phyloP scores from a whole-genome alignment of 1,284 basidiomycete species.

The Coniferiporia sulphurascens region DNA sequence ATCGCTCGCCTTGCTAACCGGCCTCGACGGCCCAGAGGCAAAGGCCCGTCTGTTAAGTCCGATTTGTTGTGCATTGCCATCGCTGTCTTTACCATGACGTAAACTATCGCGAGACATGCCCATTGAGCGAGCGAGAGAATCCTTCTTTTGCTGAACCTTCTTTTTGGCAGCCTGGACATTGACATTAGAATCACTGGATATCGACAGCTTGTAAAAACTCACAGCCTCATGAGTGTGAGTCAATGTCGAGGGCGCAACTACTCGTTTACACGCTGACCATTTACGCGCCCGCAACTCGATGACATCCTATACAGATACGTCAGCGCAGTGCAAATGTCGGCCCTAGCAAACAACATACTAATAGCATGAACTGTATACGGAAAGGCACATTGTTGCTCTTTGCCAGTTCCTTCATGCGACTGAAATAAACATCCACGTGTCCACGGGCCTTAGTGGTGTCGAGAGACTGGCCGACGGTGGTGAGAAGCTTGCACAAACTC shows the following conservation, averaged over 20 bases:
- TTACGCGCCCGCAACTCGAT: slow-evolving; percentile 82
- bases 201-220: slow-evolving; percentile 25
- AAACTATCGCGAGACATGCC: slow-evolving; percentile 79
- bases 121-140: slow-evolving; percentile 43
- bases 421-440: slow-evolving; percentile 94
- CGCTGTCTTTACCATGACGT: slow-evolving; percentile 78
- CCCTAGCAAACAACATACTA: slow-evolving; percentile 47
- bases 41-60: slow-evolving; percentile 86
- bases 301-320: slow-evolving; percentile 55
- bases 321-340: slow-evolving; percentile 18
- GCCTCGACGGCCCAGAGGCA: slow-evolving; percentile 53
- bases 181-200: not conserved
- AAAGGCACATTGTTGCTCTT: slow-evolving; percentile 74
- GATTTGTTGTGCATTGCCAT: slow-evolving; percentile 39
- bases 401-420: slow-evolving; percentile 78
- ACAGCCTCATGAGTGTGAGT: slow-evolving; percentile 87
- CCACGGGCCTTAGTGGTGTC: slow-evolving; percentile 77
- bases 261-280: slow-evolving; percentile 74
- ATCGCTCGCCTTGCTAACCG: slow-evolving; percentile 78
- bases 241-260: slow-evolving; percentile 83
- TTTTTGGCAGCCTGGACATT: slow-evolving; percentile 57
- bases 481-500: slow-evolving; percentile 88
- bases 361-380: slow-evolving; percentile 93
- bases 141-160: slow-evolving; percentile 62
- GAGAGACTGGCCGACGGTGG: slow-evolving; percentile 81